These are phyloP conservation scores for Sphagnum magellanicum DNA, from an alignment of 228 moss, liverwort and hornwort genomes.

Conservation along the genomic window DNA sequence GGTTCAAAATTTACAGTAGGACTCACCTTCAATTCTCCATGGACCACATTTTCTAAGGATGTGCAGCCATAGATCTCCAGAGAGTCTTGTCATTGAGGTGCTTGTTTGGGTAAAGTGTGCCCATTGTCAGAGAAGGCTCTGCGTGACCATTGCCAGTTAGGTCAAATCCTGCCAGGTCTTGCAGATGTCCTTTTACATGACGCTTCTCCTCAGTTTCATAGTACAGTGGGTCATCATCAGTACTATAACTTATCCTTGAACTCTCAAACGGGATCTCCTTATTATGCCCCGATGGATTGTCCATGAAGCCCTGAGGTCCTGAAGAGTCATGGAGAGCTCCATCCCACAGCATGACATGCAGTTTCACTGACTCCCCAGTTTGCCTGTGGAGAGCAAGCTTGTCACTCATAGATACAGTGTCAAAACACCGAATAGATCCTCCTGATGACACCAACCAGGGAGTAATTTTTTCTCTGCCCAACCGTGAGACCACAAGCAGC, in stretches of 20 bases:
- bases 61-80: too few species aligned
- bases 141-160: conserved; percentile 33
- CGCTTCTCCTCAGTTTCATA: neutral
- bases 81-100: too few species aligned
- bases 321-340: conserved; percentile 32
- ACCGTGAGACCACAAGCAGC: conserved; percentile 52
- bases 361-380: conserved; percentile 47
- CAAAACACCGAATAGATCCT: conserved; percentile 52
- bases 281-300: conserved; percentile 20
- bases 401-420: conserved; percentile 52
- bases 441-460: conserved; percentile 56
- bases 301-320: conserved; percentile 13
- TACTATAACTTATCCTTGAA: conserved; percentile 15
- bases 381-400: conserved; percentile 61
- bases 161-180: conserved; percentile 30
- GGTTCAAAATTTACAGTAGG: too few species aligned
- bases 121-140: conserved; percentile 42
- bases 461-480: conserved; percentile 62
- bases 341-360: conserved; percentile 68
- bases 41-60: too few species aligned
- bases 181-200: neutral
- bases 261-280: neutral
- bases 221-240: conserved; percentile 11
- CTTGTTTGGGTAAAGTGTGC: neutral
- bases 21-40: too few species aligned